Conservation (phyloP, 768 basidiomycete genomes). For the Tulasnella sp. region DNA sequence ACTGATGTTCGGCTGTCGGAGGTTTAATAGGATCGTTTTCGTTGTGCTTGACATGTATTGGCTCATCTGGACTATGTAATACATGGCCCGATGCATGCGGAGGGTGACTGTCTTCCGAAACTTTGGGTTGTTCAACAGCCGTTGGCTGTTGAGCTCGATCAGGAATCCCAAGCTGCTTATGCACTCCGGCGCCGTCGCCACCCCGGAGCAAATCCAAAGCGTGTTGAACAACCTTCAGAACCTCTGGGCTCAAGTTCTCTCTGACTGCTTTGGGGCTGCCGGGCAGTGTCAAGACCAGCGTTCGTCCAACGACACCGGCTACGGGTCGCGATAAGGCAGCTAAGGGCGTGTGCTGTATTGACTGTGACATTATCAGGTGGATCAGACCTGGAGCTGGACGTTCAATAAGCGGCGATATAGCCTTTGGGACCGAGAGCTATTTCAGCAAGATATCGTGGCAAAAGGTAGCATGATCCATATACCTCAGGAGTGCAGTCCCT, state of each 20-base stretch:
- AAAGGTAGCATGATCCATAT: not conserved
- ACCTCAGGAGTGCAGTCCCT: slow-evolving; percentile 82
- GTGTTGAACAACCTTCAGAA: slow-evolving; percentile 52
- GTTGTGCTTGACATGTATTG: not conserved
- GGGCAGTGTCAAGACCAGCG: slow-evolving; percentile 68
- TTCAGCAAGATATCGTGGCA: not conserved
- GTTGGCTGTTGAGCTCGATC: not conserved
- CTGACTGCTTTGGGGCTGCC: slow-evolving; percentile 78
- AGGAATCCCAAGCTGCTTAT: slow-evolving; percentile 33
- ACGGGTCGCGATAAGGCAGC: slow-evolving; percentile 77
- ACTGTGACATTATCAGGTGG: slow-evolving; percentile 56
- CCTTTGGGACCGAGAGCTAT: slow-evolving; percentile 27
- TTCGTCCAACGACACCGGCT: slow-evolving; percentile 56
- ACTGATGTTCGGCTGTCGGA: slow-evolving; percentile 19
- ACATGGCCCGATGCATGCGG: not conserved
- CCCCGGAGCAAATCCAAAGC: slow-evolving; percentile 64
- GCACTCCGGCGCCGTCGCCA: slow-evolving; percentile 49
- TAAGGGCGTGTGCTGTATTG: slow-evolving; percentile 61
- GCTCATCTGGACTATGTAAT: not conserved
- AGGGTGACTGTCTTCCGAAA: not conserved
- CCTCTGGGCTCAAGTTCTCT: slow-evolving; percentile 57
- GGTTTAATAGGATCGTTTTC: not conserved
- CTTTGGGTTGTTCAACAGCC: not conserved
- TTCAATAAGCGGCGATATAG: slow-evolving; percentile 39
- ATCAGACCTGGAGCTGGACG: slow-evolving; percentile 48